phyloP scores from a whole-genome alignment of 805 yeast species.

The Jamesozyma spencerorum region DNA sequence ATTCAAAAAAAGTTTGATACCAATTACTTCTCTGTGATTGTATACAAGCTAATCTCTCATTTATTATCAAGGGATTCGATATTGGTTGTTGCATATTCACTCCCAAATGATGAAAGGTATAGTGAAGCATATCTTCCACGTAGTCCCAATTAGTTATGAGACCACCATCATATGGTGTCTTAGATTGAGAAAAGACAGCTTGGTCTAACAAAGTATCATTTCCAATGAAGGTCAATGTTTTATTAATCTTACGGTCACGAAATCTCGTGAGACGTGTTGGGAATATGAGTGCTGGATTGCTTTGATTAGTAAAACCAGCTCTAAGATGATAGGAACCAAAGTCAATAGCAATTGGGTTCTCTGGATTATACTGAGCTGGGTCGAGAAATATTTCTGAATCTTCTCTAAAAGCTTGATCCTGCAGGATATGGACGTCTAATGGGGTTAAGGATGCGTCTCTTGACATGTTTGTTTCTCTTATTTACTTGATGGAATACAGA shows the following conservation, averaged over 20 bases:
- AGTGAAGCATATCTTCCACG: slow-evolving; percentile 74
- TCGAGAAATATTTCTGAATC: slow-evolving; percentile 27
- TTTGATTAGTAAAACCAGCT: slow-evolving; percentile 45
- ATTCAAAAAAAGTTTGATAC: slow-evolving; percentile 80
- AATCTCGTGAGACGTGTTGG: slow-evolving; percentile 62
- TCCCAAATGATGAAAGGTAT: slow-evolving; percentile 69
- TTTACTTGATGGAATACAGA: no score
- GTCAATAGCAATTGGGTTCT: slow-evolving; percentile 78
- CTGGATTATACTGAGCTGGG: slow-evolving; percentile 23
- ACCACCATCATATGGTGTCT: slow-evolving; percentile 80
- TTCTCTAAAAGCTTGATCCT: slow-evolving; percentile 26
- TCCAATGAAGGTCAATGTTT: slow-evolving; percentile 66
- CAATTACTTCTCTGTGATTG: slow-evolving; percentile 58
- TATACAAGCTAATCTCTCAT: slow-evolving; percentile 69
- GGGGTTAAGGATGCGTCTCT: slow-evolving; percentile 26
- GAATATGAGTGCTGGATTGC: slow-evolving; percentile 51
- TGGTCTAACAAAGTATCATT: slow-evolving; percentile 70
- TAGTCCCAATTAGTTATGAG: slow-evolving; percentile 89
- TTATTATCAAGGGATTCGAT: slow-evolving; percentile 71
- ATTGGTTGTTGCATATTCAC: slow-evolving; percentile 47
- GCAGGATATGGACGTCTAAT: slow-evolving; percentile 17
- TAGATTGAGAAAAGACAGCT: slow-evolving; percentile 55
- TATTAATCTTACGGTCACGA: slow-evolving; percentile 65
- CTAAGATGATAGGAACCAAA: slow-evolving; percentile 59
- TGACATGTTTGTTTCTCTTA: slow-evolving; percentile 10